A percentile compares a stretch with the other conserved stretches of the same genome.
Conservation (phyloP, 2,329 filamentous ascomycete genomes). For the Aspergillus niger region DNA sequence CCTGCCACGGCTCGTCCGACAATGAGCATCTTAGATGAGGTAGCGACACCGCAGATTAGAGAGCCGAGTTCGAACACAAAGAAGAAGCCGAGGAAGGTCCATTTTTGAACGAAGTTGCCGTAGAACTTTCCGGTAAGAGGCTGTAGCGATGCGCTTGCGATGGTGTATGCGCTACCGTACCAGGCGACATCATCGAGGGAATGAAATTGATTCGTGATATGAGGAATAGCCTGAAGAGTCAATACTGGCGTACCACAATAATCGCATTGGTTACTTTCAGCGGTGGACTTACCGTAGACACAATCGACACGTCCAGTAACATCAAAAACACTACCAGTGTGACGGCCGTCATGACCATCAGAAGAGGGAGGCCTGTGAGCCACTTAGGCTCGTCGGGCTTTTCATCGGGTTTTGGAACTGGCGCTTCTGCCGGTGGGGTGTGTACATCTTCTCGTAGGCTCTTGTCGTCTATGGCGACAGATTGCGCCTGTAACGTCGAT, state of each 20-base stretch:
- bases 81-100: slow-evolving; percentile 32
- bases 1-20: slow-evolving; percentile 12
- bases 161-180: slow-evolving; percentile 44
- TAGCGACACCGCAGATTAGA: slow-evolving; percentile 14
- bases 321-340: slow-evolving; percentile 52
- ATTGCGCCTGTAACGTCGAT: neutral
- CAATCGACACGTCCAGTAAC: slow-evolving; percentile 56
- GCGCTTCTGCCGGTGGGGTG: neutral
- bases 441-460: neutral
- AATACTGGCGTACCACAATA: neutral
- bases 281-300: slow-evolving; percentile 48
- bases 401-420: neutral
- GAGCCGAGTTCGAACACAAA: slow-evolving; percentile 35
- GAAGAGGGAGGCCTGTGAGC: slow-evolving; percentile 21
- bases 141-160: slow-evolving; percentile 28
- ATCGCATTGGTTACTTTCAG: neutral
- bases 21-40: slow-evolving; percentile 14
- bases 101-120: slow-evolving; percentile 13
- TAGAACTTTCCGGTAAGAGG: slow-evolving; percentile 15
- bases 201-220: slow-evolving; percentile 49
- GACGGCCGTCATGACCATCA: slow-evolving; percentile 37
- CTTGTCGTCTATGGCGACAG: neutral
- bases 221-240: slow-evolving; percentile 45
- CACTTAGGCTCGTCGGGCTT: slow-evolving; percentile 12
- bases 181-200: slow-evolving; percentile 39